Evolutionary conservation across 2,329 filamentous ascomycete genomes (phyloP).

Genomic region (Alternaria sp.): DNA sequence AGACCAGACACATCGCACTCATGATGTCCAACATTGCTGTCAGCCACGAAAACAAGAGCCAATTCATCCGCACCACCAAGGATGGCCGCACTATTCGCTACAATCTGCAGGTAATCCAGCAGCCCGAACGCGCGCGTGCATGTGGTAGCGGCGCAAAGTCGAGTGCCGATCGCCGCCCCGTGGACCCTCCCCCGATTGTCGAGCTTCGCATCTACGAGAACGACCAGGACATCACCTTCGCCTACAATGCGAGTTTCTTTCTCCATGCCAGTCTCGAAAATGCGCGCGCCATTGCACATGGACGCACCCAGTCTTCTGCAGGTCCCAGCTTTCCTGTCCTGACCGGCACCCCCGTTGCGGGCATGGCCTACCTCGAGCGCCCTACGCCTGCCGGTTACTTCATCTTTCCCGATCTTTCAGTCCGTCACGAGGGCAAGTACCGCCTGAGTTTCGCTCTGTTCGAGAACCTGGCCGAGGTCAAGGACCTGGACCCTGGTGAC

Average conservation of each 20-base stretch:
- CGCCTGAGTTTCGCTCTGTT: conserved; percentile 91
- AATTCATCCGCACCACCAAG: conserved; percentile 67
- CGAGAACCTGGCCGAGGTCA: conserved; percentile 86
- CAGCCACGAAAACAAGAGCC: conserved; percentile 63
- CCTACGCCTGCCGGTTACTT: conserved; percentile 85
- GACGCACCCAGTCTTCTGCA: conserved; percentile 70
- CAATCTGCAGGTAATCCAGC: conserved; percentile 83
- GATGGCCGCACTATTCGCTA: conserved; percentile 82
- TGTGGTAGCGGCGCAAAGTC: conserved; percentile 94
- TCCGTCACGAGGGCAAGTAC: conserved; percentile 93
- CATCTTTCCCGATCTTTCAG: conserved; percentile 95
- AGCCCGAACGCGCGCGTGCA: conserved; percentile 90
- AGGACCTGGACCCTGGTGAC: conserved; percentile 71
- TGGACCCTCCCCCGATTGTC: conserved; percentile 93
- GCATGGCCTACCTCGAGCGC: conserved; percentile 93
- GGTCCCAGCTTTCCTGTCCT: conserved; percentile 76
- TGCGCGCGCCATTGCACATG: conserved; percentile 81
- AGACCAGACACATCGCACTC: conserved; percentile 10
- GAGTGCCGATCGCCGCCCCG: conserved; percentile 81
- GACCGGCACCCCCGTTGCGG: conserved; percentile 92
- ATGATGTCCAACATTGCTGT: conserved; percentile 55
- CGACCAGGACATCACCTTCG: conserved; percentile 73
- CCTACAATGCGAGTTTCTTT: conserved; percentile 97
- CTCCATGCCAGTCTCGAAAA: conserved; percentile 88
- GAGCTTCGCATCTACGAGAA: conserved; percentile 87